These are phyloP conservation scores for Fistulina hepatica DNA, from an alignment of 1,284 basidiomycete genomes.

Conservation along the genomic window DNA sequence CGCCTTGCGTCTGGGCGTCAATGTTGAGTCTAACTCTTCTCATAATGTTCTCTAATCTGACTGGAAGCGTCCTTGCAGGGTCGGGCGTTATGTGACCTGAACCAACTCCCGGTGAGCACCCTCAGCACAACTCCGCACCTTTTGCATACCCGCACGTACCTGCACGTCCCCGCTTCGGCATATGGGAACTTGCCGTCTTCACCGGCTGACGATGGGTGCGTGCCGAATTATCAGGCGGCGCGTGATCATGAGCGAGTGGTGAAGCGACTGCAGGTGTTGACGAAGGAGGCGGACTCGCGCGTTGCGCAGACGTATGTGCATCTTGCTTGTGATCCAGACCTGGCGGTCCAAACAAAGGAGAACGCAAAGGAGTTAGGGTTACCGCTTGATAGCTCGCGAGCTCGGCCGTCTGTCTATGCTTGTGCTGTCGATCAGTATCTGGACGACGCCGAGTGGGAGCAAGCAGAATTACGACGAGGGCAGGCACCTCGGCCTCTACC, in stretches of 20 bases:
- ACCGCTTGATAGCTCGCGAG: conserved; percentile 10
- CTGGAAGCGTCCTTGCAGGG: conserved; percentile 28
- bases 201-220: too few species aligned
- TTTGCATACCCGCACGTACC: conserved; percentile 53
- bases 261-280: conserved; percentile 49
- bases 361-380: conserved; percentile 27
- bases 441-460: conserved; percentile 63
- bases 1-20: conserved; percentile 45
- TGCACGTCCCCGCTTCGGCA: conserved; percentile 38
- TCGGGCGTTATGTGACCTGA: conserved; percentile 48
- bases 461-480: too few species aligned
- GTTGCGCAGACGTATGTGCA: conserved; percentile 58
- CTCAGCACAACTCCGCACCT: conserved; percentile 62
- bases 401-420: conserved; percentile 30
- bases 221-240: conserved; percentile 30
- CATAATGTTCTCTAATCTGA: neutral
- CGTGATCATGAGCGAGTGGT: conserved; percentile 43
- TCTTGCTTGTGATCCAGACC: conserved; percentile 37
- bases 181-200: conserved; percentile 8
- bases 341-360: conserved; percentile 16
- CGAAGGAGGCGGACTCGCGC: conserved; percentile 57
- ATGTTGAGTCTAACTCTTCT: conserved; percentile 36
- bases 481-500: too few species aligned
- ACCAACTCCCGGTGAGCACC: conserved; percentile 53
- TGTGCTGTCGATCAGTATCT: conserved; percentile 48